A percentile compares a stretch with the other conserved stretches of the same genome.
Evolutionary conservation across 1,284 basidiomycete species (phyloP).

Genomic region (Cryptococcus sp.): DNA sequence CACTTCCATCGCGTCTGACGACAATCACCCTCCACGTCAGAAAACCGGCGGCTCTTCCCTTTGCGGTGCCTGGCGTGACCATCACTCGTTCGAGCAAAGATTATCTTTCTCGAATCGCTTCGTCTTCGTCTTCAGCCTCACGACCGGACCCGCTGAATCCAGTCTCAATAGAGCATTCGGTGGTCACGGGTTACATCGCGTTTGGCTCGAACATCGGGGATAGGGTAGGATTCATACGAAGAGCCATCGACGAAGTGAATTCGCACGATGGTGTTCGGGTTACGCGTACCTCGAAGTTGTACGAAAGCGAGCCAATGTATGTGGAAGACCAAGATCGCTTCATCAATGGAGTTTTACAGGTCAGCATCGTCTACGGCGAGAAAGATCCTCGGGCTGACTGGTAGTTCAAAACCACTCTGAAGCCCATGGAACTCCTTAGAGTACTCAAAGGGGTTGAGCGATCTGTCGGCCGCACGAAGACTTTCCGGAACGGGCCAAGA

Average conservation of each 20-base stretch:
- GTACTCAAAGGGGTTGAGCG: constrained; percentile 71
- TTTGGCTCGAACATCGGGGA: constrained; percentile 90
- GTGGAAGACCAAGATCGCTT: constrained; percentile 83
- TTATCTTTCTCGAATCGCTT: constrained; percentile 17
- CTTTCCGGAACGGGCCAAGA: constrained; percentile 79
- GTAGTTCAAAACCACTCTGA: constrained; percentile 68
- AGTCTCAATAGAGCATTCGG: too few relatives aligned
- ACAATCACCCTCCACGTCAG: constrained; percentile 57
- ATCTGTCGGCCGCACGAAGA: constrained; percentile 72
- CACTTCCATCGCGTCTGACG: background rate
- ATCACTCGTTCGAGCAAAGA: constrained; percentile 53
- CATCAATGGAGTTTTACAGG: constrained; percentile 84
- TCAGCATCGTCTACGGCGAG: constrained; percentile 45
- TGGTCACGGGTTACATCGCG: constrained; percentile 56
- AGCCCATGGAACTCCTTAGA: constrained; percentile 58
- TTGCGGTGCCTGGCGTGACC: constrained; percentile 62
- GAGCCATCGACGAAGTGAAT: constrained; percentile 52
- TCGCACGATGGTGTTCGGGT: constrained; percentile 47
- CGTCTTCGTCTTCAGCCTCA: background rate
- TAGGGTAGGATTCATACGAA: constrained; percentile 74
- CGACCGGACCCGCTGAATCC: background rate
- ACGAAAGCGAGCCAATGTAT: constrained; percentile 95
- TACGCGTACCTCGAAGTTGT: constrained; percentile 81
- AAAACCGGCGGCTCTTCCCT: constrained; percentile 71
- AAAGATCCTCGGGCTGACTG: background rate